Conservation (phyloP, 208 protist genomes). For the Trypanosoma boissoni region DNA sequence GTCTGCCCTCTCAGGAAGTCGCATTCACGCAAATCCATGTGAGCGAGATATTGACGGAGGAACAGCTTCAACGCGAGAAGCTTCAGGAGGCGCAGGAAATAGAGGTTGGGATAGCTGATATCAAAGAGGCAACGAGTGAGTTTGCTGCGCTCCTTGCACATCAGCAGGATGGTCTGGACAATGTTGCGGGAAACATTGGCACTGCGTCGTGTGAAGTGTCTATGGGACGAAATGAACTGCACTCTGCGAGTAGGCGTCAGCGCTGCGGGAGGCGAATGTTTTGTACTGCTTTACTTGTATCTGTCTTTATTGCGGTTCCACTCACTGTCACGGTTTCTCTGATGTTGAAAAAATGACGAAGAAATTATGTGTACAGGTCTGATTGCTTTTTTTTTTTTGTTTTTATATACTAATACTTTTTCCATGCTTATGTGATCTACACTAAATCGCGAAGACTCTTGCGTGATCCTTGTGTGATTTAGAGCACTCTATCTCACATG, state of each 20-base stretch:
- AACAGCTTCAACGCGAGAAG: constrained; percentile 16
- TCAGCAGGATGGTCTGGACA: constrained; percentile 11
- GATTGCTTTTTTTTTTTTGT: neutral
- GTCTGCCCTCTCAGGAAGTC: constrained; percentile 1
- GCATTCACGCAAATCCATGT: constrained; percentile 7
- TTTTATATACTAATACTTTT: neutral
- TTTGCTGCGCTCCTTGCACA: constrained; percentile 10
- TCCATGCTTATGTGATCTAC: no score
- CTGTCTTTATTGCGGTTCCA: neutral
- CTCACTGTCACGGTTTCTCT: constrained; percentile 2
- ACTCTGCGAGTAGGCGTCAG: neutral
- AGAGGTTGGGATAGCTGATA: constrained; percentile 9
- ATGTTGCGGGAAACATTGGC: neutral
- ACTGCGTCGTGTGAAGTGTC: neutral
- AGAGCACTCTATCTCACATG: no score
- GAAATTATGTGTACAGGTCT: neutral
- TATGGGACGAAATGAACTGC: constrained; percentile 5
- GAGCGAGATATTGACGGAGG: constrained; percentile 11
- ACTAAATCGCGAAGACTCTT: no score
- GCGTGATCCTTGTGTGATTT: no score
- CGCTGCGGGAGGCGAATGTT: constrained; percentile 1
- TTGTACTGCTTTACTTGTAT: neutral
- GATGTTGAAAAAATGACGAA: constrained; percentile 1
- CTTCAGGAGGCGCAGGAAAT: constrained; percentile 11
- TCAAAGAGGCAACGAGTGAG: constrained; percentile 14